A percentile compares a stretch with the other conserved stretches of the same genome.
These are phyloP conservation scores for Melanogaster broomeanus DNA, from an alignment of 768 basidiomycete genomes.

Conservation along the genomic window DNA sequence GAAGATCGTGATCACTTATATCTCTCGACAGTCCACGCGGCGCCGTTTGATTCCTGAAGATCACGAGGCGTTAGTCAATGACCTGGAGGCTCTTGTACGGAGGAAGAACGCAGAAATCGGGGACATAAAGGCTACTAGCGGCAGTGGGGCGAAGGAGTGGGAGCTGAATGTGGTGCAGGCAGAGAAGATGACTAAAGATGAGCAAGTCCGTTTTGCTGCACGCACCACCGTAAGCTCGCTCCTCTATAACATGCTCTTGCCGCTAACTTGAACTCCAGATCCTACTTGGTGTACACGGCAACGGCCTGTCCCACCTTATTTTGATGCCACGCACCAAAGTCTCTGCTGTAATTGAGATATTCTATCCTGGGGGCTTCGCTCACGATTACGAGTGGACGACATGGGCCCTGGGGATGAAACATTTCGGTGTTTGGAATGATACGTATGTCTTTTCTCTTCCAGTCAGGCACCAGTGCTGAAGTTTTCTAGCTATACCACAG, in stretches of 20 bases:
- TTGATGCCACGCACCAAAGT: conserved; percentile 76
- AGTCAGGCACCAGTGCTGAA: neutral
- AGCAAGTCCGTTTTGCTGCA: conserved; percentile 67
- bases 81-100: conserved; percentile 50
- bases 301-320: conserved; percentile 82
- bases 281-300: conserved; percentile 74
- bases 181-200: conserved; percentile 70
- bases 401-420: conserved; percentile 67
- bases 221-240: conserved; percentile 62
- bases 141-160: conserved; percentile 40
- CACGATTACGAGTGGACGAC: conserved; percentile 88
- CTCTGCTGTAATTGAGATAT: conserved; percentile 86
- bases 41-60: conserved; percentile 55
- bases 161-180: conserved; percentile 62
- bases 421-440: conserved; percentile 84
- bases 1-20: conserved; percentile 69
- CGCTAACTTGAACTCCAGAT: conserved; percentile 42
- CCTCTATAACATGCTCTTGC: neutral
- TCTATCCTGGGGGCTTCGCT: conserved; percentile 79
- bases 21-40: conserved; percentile 61
- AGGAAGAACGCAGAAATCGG: conserved; percentile 31
- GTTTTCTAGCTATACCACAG: conserved; percentile 16
- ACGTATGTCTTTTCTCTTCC: conserved; percentile 43
- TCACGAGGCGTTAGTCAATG: conserved; percentile 53
- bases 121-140: neutral